These are phyloP conservation scores for Ophiostoma tasmaniense DNA, from an alignment of 2,329 filamentous ascomycete genomes.

Conservation along the genomic window DNA sequence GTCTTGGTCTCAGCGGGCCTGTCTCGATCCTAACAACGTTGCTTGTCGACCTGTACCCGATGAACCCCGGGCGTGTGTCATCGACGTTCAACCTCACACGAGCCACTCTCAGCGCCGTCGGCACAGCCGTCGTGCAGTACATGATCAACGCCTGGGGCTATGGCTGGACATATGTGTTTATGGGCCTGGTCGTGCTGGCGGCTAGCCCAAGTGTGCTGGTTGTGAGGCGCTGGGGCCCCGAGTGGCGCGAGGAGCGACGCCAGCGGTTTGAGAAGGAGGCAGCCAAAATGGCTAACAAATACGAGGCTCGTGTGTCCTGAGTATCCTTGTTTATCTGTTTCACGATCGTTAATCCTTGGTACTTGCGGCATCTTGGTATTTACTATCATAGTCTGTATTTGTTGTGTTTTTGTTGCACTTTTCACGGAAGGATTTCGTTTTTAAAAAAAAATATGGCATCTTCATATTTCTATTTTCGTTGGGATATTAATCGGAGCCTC, in stretches of 20 bases:
- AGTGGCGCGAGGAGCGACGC: constrained; percentile 29
- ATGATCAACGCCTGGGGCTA: constrained; percentile 35
- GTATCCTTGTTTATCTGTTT: not conserved
- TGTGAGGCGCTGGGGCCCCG: constrained; percentile 28
- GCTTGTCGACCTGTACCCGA: constrained; percentile 36
- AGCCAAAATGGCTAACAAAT: not conserved
- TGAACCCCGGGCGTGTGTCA: constrained; percentile 33
- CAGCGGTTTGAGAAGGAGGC: constrained; percentile 19
- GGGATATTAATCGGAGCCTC: too few relatives aligned
- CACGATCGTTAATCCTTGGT: not conserved
- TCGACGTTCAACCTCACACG: constrained; percentile 36
- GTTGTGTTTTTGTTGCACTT: too few relatives aligned
- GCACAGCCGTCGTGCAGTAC: constrained; percentile 33
- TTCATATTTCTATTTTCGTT: too few relatives aligned
- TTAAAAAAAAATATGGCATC: too few relatives aligned
- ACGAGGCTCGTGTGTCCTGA: not conserved
- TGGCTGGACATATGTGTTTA: constrained; percentile 32
- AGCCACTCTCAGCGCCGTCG: constrained; percentile 33
- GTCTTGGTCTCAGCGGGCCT: constrained; percentile 31
- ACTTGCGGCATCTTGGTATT: not conserved
- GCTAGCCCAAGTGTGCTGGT: constrained; percentile 25
- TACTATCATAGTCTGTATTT: not conserved
- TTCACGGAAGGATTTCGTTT: too few relatives aligned
- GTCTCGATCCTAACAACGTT: constrained; percentile 35
- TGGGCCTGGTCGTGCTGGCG: constrained; percentile 26